Conservation (phyloP, 306 rosid species). For the Lathyrus aphaca region DNA sequence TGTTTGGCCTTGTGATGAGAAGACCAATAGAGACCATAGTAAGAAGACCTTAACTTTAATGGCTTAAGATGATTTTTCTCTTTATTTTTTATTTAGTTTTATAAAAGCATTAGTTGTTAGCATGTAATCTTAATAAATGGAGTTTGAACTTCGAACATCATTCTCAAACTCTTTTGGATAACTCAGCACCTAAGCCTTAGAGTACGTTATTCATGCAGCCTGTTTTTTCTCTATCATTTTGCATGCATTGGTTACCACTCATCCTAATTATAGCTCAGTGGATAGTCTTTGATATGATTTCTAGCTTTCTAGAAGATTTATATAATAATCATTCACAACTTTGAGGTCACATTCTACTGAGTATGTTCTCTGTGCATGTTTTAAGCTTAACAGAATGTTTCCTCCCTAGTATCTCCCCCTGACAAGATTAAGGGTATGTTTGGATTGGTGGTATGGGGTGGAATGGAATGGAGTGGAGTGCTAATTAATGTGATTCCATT, state of each 20-base stretch:
- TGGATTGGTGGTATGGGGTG: too few species aligned
- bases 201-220: constrained; percentile 3
- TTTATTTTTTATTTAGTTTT: too few species aligned
- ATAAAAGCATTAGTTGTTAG: neutral
- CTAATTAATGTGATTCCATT: too few species aligned
- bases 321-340: neutral
- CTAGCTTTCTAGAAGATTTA: constrained; percentile 17
- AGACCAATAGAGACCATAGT: neutral
- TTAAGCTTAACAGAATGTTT: neutral
- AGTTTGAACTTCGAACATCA: neutral
- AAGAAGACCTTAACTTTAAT: constrained; percentile 15
- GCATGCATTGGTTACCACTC: constrained; percentile 13
- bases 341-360: constrained; percentile 1
- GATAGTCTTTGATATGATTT: constrained; percentile 3
- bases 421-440: neutral
- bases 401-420: neutral
- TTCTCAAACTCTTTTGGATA: neutral
- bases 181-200: neutral
- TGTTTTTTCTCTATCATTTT: neutral
- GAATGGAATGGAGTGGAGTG: too few species aligned
- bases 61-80: neutral
- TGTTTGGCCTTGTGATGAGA: constrained; percentile 14
- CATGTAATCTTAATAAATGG: neutral
- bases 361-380: neutral
- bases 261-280: neutral